Evolutionary conservation across 371 early-diverging fungal species (phyloP), one percentile per base, ranked within the genome.

Genomic region (Mortierella sp.): DNA sequence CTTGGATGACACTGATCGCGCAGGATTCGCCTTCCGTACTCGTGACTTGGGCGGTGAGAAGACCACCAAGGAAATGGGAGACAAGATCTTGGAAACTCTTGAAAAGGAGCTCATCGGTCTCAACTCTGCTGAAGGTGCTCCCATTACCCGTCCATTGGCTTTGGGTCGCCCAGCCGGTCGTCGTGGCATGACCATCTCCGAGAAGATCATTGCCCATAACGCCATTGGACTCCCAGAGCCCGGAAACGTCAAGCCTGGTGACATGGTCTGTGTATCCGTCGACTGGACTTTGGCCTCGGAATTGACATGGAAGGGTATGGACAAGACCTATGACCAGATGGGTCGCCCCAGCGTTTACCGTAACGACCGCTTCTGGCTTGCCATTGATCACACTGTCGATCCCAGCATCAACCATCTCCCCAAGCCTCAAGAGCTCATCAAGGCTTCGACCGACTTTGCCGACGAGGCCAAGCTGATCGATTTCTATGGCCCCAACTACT

Each of bases 11-110:
- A 70, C 83, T 54, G 85, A 89, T 38, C 66, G 76, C 54, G 90
- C 89, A 49, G 94, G 92, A 47, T 83, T 80, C 61, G 90, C 87
- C 34, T 83, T 94, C 78, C 87, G 96, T 60, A 96, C 98, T 18
- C 89, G 88, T 48, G 98, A 98, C 78, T 85, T 98, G 57, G 91
- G 91, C 28, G 98, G 98, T 52, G 79, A 83, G 10, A 87, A 90
- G 30, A 83, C 92, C 18, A 97, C 98, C 13, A 78, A 83, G 46
- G 87, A 96, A 82, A 85, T 97, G 58, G 98, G 97, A 63, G 94
- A 96, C 67, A 94, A 95, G 64, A 87, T 98, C 52, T 85, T 90
- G 71, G 89, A 89, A 63, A 91, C 83, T 28, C 85, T 95, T 41
- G 84, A 83, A 48, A 83, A 72, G 54, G 74, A 71, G 65, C 78